Base-by-base conservation (phyloP, 2,329 filamentous ascomycete genomes). In the Paraphoma chrysanthemicola region DNA sequence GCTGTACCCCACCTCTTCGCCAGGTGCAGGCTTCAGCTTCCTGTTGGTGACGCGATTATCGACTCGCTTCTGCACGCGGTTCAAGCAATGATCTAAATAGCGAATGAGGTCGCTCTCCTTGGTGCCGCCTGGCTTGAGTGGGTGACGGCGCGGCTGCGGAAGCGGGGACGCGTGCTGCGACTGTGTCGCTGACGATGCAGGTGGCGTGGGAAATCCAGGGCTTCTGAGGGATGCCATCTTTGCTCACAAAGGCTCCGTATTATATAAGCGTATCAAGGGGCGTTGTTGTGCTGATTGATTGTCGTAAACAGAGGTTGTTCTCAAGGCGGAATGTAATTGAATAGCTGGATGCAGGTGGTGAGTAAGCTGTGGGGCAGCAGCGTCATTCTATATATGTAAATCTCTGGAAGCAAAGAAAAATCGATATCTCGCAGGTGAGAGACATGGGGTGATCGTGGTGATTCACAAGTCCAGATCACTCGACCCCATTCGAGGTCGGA, bases 91-190 rank as follows among this genome's bases (percentile, higher is more conserved):
- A 59, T 88, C 86, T 12, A 87, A 77, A 67, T 85, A 83, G 53
- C 82, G 80, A 51, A 88, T 86, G 58, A 88, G 80, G 6, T 80
- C 77, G 36, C 80, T 82, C 69, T 89, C 86, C 72, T 87, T 88
- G 23, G 77, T 71, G 11, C 85, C 85, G 30, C 86, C 86, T 0
- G 84, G 74, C 41, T 78, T 79, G 7, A 88, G 75, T 1, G 85
- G 84, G 43, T 81, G 78, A 7, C 74, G 72, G 42, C 86, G 81
- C 23, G 84, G 82, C 53, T 80, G 79, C 0, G 84, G 85, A 4
- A 88, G 81, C 5, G 78, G 73, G 7, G 67, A 70, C 39, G 78
- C 51, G 57, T 77, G 64, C 59, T 75, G 62, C 61, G 80, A 79
- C 0, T 78, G 72, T 18, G 72, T 66, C n/a, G 71, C 69, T 33